A percentile compares a stretch with the other conserved stretches of the same genome.
phyloP scores from a whole-genome alignment of 1,284 basidiomycete genomes.

The Athelia sp. region DNA sequence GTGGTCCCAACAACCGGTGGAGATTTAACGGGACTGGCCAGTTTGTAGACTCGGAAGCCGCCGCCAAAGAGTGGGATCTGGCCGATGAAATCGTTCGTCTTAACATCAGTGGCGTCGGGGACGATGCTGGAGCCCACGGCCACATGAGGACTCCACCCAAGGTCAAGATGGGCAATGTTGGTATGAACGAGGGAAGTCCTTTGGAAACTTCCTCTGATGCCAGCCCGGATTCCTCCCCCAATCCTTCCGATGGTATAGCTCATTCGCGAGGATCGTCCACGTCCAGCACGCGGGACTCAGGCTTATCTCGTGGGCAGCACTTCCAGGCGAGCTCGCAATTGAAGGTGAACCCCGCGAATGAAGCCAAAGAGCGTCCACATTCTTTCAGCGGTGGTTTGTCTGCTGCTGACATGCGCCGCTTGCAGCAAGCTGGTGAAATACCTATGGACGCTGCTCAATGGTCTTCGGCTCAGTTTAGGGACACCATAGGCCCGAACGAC shows the following conservation, averaged over 20 bases:
- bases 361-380: constrained; percentile 70
- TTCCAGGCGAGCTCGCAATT: constrained; percentile 46
- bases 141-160: constrained; percentile 62
- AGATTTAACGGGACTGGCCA: constrained; percentile 58
- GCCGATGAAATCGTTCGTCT: constrained; percentile 68
- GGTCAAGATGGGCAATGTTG: constrained; percentile 42
- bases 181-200: constrained; percentile 60
- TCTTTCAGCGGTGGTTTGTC: constrained; percentile 76
- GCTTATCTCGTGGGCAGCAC: constrained; percentile 44
- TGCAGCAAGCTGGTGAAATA: constrained; percentile 61
- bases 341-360: constrained; percentile 44
- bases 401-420: constrained; percentile 62
- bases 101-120: constrained; percentile 52
- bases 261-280: constrained; percentile 76
- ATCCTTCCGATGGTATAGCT: constrained; percentile 53
- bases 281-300: constrained; percentile 54
- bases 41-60: constrained; percentile 49
- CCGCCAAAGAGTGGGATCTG: constrained; percentile 60
- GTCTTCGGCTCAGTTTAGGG: constrained; percentile 42
- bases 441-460: constrained; percentile 32
- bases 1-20: constrained; percentile 44
- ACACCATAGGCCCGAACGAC: constrained; percentile 29
- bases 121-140: constrained; percentile 45
- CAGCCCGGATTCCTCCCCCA: constrained; percentile 70
- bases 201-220: constrained; percentile 66